Evolutionary conservation across 371 early-diverging fungal species (phyloP), one percentile per base, ranked within the genome.

Genomic region (Circinella umbellata): DNA sequence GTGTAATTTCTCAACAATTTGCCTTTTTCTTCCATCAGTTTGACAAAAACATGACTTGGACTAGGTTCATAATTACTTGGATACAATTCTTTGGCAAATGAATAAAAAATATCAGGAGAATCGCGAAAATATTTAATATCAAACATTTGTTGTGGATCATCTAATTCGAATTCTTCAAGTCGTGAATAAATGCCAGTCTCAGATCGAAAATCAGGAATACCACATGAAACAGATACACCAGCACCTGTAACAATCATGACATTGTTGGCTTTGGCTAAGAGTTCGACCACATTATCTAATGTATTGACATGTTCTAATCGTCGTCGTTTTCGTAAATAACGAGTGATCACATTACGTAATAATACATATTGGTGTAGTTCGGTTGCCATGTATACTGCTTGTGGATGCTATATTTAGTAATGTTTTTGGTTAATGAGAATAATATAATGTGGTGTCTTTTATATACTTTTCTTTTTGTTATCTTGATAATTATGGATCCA

Each of bases 171-270:
- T 73, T 92, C 91, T 57, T 89, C 82, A 20, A 93, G 72, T n/a
- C 92, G 79, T 4, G 91, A 86, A 64, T 99, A 99, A 42, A 99
- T 94, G n/a, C 99, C 99, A 27, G 91, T 91, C 54, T 93, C 91
- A 11, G 99, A 99, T 54, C 99, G 88, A 70, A 99, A 99, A 73
- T 99, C 99, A 0, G 99, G 99, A 46, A 99, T 99, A 34, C 99
- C 99, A 67, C 96, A 94, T 0, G 96, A 93, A 0, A 98, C 98
- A 34, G 97, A 96, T 5, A 91, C 93, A 20, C 97, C 97, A 0
- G 97, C 97, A 4, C 98, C 98, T 0, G 97, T 96, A 63, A 98
- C 84, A 20, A 98, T 94, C 89, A 98, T 87, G 51, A 97, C 94
- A 42, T 91, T 91, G 54, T 87, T 85, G 14, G 93, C 85, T 27